Percentiles rank a stretch among this genome's conserved stretches.
Evolutionary conservation across 2,329 filamentous ascomycete species (phyloP).

Genomic region (Cladosporium phlei): DNA sequence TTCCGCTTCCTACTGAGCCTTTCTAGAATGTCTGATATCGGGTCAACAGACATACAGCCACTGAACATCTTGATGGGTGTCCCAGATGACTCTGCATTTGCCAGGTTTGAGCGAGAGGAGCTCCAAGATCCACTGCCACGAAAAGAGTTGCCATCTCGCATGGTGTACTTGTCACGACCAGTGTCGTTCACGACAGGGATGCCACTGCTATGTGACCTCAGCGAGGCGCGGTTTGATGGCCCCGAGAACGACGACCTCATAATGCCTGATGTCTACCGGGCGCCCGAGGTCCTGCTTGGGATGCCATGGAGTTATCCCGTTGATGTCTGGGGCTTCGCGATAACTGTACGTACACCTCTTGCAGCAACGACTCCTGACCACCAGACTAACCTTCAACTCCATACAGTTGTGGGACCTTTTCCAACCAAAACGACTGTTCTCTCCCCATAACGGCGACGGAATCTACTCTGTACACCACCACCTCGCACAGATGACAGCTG

Average conservation of each 20-base stretch:
- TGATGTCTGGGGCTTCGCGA: conserved; percentile 39
- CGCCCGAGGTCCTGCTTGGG: conserved; percentile 36
- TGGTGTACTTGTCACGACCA: conserved; percentile 33
- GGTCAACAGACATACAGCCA: conserved; percentile 33
- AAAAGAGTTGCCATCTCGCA: conserved; percentile 26
- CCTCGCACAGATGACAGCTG: conserved; percentile 23
- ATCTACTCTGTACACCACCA: conserved; percentile 26
- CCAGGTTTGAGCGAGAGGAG: conserved; percentile 31
- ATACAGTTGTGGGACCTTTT: conserved; percentile 38
- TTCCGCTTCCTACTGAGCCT: background rate
- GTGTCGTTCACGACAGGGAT: conserved; percentile 31
- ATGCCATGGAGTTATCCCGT: conserved; percentile 33
- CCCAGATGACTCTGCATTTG: conserved; percentile 29
- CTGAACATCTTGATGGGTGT: conserved; percentile 37
- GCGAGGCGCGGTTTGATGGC: conserved; percentile 35
- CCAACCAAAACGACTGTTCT: conserved; percentile 32
- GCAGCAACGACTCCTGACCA: no score
- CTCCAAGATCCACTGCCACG: conserved; percentile 28
- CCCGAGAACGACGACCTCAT: conserved; percentile 27
- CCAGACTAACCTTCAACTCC: no score
- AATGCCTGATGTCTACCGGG: conserved; percentile 35
- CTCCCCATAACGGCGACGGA: conserved; percentile 20
- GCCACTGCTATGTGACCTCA: conserved; percentile 34
- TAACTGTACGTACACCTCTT: conserved; percentile 28
- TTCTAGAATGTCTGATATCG: background rate